Evolutionary conservation across 352 stramenopile genomes (phyloP).

Genomic region (Aphanomyces astaci): DNA sequence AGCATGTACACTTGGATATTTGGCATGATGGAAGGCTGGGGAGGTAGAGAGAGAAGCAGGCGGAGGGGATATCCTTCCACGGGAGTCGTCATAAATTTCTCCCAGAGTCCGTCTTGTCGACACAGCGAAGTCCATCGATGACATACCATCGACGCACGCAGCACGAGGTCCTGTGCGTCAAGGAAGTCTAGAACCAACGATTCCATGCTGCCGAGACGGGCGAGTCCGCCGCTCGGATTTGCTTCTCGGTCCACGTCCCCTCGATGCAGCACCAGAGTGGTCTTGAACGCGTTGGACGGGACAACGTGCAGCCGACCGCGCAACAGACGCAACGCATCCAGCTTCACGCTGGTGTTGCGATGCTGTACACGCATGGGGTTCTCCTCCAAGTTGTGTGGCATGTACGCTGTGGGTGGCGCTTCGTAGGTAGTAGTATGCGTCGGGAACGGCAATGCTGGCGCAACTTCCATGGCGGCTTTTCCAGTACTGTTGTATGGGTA

Average conservation of each 20-base stretch:
- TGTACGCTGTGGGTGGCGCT: slow-evolving; percentile 62
- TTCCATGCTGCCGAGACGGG: background rate
- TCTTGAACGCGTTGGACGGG: background rate
- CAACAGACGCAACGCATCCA: background rate
- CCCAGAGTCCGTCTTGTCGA: background rate
- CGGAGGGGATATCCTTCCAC: background rate
- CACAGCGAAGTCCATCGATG: background rate
- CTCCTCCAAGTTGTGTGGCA: slow-evolving; percentile 48
- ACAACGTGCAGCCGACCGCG: background rate
- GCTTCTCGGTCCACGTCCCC: background rate
- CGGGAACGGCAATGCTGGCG: no score
- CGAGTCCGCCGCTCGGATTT: background rate
- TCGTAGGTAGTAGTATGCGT: no score
- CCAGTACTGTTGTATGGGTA: no score
- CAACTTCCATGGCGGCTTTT: no score
- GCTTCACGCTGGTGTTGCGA: background rate
- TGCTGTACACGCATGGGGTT: background rate
- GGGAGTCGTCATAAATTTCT: background rate
- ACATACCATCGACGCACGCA: background rate
- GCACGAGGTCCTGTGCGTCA: background rate
- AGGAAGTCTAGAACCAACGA: background rate
- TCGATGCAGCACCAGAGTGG: background rate
- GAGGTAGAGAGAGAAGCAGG: background rate
- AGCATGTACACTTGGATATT: background rate
- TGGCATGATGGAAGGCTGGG: background rate